Percentiles rank a stretch among this genome's conserved stretches.
phyloP scores from a whole-genome alignment of 768 basidiomycete species.

The Rhizopogon vesiculosus region DNA sequence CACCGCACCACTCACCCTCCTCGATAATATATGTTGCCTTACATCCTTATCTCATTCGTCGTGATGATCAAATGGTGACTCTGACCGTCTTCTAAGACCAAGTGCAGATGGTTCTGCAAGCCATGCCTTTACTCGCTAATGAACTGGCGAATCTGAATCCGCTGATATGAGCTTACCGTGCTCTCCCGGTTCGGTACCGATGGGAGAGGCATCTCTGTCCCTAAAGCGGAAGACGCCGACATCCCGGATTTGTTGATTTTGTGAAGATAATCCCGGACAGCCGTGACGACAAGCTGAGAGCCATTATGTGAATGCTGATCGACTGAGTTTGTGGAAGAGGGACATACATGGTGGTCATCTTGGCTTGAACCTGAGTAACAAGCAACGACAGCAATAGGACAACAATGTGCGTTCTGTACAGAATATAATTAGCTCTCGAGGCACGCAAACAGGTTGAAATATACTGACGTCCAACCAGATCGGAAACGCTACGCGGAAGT shows the following conservation, averaged over 20 bases:
- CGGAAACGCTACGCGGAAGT: constrained; percentile 59
- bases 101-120: constrained; percentile 23
- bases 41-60: constrained; percentile 16
- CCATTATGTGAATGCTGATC: background rate
- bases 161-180: constrained; percentile 21
- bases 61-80: constrained; percentile 38
- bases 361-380: constrained; percentile 79
- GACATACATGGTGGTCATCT: constrained; percentile 72
- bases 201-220: constrained; percentile 25
- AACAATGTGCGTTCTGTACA: constrained; percentile 71
- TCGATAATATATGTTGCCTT: constrained; percentile 16
- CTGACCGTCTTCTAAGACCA: constrained; percentile 33
- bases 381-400: constrained; percentile 73
- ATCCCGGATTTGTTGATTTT: constrained; percentile 39
- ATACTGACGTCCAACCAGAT: constrained; percentile 72
- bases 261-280: constrained; percentile 65
- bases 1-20: background rate
- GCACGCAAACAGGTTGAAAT: background rate
- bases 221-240: constrained; percentile 22
- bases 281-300: constrained; percentile 54
- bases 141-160: constrained; percentile 20
- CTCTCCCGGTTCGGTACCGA: constrained; percentile 22
- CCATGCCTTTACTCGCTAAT: constrained; percentile 29
- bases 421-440: constrained; percentile 3
- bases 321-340: constrained; percentile 1